Conservation (phyloP, 2,329 filamentous ascomycete genomes). For the Pseudogymnoascus sp. region DNA sequence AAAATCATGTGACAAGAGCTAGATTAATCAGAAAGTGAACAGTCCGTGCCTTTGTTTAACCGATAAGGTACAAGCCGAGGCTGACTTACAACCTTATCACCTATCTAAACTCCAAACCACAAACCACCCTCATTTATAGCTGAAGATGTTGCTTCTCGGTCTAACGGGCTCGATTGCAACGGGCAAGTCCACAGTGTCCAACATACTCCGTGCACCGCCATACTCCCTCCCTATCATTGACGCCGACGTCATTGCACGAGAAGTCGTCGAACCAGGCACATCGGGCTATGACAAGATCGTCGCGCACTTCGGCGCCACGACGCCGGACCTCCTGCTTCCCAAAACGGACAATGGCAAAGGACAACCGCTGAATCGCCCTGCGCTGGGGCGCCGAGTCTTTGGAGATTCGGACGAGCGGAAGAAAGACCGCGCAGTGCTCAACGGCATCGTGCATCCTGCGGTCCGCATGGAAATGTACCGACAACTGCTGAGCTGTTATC, state of each 20-base stretch:
- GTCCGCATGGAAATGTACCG: conserved; percentile 78
- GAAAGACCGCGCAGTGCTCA: conserved; percentile 69
- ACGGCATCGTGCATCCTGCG: conserved; percentile 86
- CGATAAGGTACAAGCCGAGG: not conserved
- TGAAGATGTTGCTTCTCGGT: conserved; percentile 80
- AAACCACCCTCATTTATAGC: not conserved
- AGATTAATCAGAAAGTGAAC: too few relatives aligned
- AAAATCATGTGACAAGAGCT: too few relatives aligned
- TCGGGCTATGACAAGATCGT: conserved; percentile 77
- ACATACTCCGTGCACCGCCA: conserved; percentile 69
- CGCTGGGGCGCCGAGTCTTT: conserved; percentile 79
- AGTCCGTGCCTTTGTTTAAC: too few relatives aligned
- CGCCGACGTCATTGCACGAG: conserved; percentile 82
- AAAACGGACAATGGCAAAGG: conserved; percentile 51
- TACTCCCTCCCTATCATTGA: conserved; percentile 89
- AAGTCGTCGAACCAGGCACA: conserved; percentile 91
- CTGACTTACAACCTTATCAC: not conserved
- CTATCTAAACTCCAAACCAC: not conserved
- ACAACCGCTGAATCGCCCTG: conserved; percentile 74
- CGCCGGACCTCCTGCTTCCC: conserved; percentile 75
- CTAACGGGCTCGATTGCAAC: conserved; percentile 96
- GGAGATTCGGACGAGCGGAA: conserved; percentile 64
- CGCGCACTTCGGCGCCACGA: conserved; percentile 69
- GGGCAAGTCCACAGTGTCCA: conserved; percentile 92
- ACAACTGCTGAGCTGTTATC: conserved; percentile 63